A percentile compares a stretch with the other conserved stretches of the same genome.
phyloP scores from a whole-genome alignment of 345 rosid genomes.

The Raphanus raphanistrum region DNA sequence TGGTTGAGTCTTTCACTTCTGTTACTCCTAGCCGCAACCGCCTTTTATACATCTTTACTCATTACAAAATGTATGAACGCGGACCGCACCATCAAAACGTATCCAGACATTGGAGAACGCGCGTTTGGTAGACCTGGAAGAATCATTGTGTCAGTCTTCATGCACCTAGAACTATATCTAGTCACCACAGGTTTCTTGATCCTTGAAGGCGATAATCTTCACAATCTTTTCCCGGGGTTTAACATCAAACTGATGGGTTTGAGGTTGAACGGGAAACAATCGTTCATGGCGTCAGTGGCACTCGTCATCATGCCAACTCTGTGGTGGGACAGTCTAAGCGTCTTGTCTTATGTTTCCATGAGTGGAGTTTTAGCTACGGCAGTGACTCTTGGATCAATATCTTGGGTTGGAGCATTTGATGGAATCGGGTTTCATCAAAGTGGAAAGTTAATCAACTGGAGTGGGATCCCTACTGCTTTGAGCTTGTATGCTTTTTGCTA shows the following conservation, averaged over 20 bases:
- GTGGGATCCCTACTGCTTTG: conserved; percentile 47
- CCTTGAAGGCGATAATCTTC: conserved; percentile 52
- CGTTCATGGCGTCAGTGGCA: conserved; percentile 39
- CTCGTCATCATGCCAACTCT: conserved; percentile 45
- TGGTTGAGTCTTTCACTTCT: conserved; percentile 49
- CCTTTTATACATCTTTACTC: conserved; percentile 44
- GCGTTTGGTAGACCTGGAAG: conserved; percentile 50
- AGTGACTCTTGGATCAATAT: conserved; percentile 43
- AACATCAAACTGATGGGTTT: conserved; percentile 34
- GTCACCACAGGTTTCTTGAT: conserved; percentile 51
- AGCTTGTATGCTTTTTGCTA: conserved; percentile 51
- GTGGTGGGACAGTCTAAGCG: conserved; percentile 42
- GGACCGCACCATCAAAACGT: conserved; percentile 38
- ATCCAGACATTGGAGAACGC: conserved; percentile 42
- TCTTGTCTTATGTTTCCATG: conserved; percentile 52
- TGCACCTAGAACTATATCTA: conserved; percentile 46
- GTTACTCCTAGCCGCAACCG: conserved; percentile 39
- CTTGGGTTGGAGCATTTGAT: conserved; percentile 39
- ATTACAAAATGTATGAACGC: conserved; percentile 44
- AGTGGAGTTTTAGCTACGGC: conserved; percentile 48
- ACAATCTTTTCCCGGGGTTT: conserved; percentile 42
- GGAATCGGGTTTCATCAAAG: conserved; percentile 42
- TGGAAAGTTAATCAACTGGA: conserved; percentile 37
- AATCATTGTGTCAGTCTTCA: conserved; percentile 43
- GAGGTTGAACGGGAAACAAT: conserved; percentile 34